These are phyloP conservation scores for Tephrocybe sp. DNA, from an alignment of 768 basidiomycete species.

Conservation along the genomic window DNA sequence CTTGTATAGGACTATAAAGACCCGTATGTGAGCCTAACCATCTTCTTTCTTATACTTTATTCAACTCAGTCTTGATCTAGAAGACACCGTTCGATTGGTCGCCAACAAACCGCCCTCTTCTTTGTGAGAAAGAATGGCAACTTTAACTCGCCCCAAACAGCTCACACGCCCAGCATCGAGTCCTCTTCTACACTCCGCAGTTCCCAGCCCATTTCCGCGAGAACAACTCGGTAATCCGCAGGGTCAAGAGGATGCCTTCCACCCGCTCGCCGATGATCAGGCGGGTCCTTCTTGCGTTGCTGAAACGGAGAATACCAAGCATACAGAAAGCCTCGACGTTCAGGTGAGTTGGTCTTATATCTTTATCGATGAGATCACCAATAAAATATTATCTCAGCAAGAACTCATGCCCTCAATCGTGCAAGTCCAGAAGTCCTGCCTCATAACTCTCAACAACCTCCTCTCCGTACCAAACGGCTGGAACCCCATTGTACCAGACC, in stretches of 20 bases:
- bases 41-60: neutral
- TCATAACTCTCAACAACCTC: conserved; percentile 72
- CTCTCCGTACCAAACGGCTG: conserved; percentile 52
- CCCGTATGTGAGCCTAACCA: conserved; percentile 5
- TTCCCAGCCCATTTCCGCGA: conserved; percentile 43
- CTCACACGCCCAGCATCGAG: conserved; percentile 22
- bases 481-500: conserved; percentile 58
- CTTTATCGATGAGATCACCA: neutral
- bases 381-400: conserved; percentile 35
- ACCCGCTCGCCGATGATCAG: conserved; percentile 3
- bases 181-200: conserved; percentile 24
- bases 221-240: conserved; percentile 28
- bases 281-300: conserved; percentile 9
- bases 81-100: neutral
- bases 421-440: conserved; percentile 70
- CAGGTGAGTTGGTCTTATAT: conserved; percentile 5
- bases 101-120: neutral
- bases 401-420: conserved; percentile 73
- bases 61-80: neutral
- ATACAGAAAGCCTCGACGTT: conserved; percentile 13
- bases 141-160: conserved; percentile 35
- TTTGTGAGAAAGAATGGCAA: conserved; percentile 32
- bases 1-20: neutral
- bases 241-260: neutral
- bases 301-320: conserved; percentile 6